Conservation (phyloP, 352 stramenopile genomes). For the Pythium volutum region DNA sequence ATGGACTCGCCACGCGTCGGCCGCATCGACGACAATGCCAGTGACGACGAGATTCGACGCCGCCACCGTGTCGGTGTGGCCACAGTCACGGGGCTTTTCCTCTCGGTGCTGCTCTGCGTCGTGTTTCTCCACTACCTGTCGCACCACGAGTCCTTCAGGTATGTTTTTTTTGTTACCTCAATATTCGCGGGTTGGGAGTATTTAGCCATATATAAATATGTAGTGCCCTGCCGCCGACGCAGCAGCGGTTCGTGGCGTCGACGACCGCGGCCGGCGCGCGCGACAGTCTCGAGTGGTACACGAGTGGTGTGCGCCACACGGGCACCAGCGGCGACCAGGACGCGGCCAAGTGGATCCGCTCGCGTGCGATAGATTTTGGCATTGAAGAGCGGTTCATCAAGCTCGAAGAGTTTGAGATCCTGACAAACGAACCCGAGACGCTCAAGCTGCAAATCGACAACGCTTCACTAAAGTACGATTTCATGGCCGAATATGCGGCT, state of each 20-base stretch:
- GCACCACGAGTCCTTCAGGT: constrained; percentile 73
- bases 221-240: constrained; percentile 65
- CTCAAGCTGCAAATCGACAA: constrained; percentile 44
- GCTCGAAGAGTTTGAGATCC: constrained; percentile 80
- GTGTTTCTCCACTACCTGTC: constrained; percentile 58
- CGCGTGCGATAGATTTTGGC: constrained; percentile 66
- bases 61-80: constrained; percentile 56
- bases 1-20: constrained; percentile 60
- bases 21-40: constrained; percentile 40
- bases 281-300: constrained; percentile 76
- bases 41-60: constrained; percentile 46
- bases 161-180: background rate
- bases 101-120: constrained; percentile 63
- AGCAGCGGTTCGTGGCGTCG: constrained; percentile 75
- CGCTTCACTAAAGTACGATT: constrained; percentile 20
- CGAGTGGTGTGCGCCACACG: constrained; percentile 49
- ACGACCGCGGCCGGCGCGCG: constrained; percentile 60
- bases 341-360: constrained; percentile 76
- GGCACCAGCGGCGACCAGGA: constrained; percentile 61
- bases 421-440: constrained; percentile 66
- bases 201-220: no score
- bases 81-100: constrained; percentile 50
- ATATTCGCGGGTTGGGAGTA: background rate
- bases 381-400: constrained; percentile 75
- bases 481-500: constrained; percentile 29